These are phyloP conservation scores for Russula earlei DNA, from an alignment of 768 basidiomycete species.

Conservation along the genomic window DNA sequence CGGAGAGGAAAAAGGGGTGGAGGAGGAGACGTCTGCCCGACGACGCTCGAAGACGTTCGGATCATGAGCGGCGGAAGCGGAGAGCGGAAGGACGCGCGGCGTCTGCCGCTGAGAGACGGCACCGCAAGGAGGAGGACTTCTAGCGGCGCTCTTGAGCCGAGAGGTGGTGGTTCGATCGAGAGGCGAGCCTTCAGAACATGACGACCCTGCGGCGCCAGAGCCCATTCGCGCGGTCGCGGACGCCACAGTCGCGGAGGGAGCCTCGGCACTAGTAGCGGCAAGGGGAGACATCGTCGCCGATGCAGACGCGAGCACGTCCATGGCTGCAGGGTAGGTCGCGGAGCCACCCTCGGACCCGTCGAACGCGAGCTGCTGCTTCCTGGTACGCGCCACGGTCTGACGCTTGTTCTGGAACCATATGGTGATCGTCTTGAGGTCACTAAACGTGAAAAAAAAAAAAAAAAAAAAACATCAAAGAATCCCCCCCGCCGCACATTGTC, in stretches of 20 bases:
- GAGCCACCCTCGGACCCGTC: slow-evolving; percentile 7
- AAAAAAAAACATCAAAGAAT: too few species aligned
- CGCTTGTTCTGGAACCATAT: slow-evolving; percentile 83
- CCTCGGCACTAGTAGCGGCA: background rate
- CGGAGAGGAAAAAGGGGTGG: background rate
- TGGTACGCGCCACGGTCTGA: slow-evolving; percentile 34
- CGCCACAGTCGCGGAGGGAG: background rate
- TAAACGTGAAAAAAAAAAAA: too few species aligned
- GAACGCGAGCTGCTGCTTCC: slow-evolving; percentile 22
- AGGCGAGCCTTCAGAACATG: background rate
- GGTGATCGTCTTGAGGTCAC: slow-evolving; percentile 41
- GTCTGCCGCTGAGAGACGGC: background rate
- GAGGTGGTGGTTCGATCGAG: background rate
- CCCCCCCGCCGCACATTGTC: too few species aligned
- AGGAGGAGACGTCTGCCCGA: background rate
- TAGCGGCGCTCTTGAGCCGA: background rate
- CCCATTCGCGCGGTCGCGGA: background rate
- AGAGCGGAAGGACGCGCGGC: background rate
- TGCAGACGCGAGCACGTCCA: slow-evolving; percentile 14
- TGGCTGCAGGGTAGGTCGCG: background rate
- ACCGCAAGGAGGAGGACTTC: background rate
- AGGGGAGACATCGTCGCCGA: slow-evolving; percentile 18
- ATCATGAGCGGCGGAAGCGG: background rate
- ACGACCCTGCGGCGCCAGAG: background rate
- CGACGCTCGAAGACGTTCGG: background rate